Evolutionary conservation across 805 yeast species (phyloP).

Genomic region (Cyberlindnera americana): DNA sequence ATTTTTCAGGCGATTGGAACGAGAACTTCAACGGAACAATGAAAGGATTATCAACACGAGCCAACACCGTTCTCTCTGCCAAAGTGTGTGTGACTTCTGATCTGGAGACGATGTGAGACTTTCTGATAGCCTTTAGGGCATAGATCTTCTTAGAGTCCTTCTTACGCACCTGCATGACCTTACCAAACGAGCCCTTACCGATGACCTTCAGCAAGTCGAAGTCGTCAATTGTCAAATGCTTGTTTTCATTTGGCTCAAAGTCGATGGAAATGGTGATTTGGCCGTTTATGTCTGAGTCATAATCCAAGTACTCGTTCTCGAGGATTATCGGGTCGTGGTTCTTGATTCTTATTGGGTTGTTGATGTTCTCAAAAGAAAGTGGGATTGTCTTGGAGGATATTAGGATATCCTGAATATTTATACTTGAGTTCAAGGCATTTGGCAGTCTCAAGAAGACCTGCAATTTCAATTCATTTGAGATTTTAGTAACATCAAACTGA

Average conservation of each 20-base stretch:
- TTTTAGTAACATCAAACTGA: conserved; percentile 80
- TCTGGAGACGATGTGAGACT: conserved; percentile 89
- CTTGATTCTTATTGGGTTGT: conserved; percentile 53
- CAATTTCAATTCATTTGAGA: conserved; percentile 57
- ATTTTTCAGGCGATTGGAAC: conserved; percentile 94
- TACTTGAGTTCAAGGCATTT: conserved; percentile 47
- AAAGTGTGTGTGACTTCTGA: conserved; percentile 94
- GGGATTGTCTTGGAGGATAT: conserved; percentile 69
- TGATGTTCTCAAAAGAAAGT: conserved; percentile 47
- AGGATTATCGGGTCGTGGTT: conserved; percentile 58
- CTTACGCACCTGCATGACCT: conserved; percentile 97
- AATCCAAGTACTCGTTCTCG: conserved; percentile 29
- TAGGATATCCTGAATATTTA: conserved; percentile 56
- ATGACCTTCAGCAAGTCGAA: conserved; percentile 91
- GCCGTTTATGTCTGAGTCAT: conserved; percentile 33
- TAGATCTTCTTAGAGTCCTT: conserved; percentile 93
- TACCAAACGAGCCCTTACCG: conserved; percentile 97
- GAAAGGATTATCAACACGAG: conserved; percentile 90
- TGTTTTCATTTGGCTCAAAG: conserved; percentile 62
- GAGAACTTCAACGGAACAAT: conserved; percentile 95
- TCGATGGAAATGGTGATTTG: conserved; percentile 61
- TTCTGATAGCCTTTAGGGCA: conserved; percentile 90
- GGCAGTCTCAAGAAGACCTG: conserved; percentile 82
- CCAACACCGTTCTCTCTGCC: conserved; percentile 93
- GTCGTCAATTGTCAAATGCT: conserved; percentile 80